Evolutionary conservation across 805 yeast genomes (phyloP).

Genomic region (Ogataea siamensis): DNA sequence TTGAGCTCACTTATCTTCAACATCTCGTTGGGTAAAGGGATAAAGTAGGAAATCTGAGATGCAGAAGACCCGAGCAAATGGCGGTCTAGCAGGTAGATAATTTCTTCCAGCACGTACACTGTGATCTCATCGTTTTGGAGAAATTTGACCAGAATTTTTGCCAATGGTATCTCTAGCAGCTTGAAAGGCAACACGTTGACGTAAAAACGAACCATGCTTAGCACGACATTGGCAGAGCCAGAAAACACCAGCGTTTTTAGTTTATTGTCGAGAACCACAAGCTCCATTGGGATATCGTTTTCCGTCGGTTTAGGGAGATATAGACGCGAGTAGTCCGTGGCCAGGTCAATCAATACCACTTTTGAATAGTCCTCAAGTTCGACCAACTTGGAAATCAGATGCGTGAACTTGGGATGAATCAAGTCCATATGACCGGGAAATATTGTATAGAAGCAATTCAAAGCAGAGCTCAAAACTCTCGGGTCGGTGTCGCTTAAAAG

Average conservation of each 20-base stretch:
- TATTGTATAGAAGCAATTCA: slow-evolving; percentile 53
- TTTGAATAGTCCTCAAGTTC: slow-evolving; percentile 77
- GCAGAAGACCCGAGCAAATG: slow-evolving; percentile 37
- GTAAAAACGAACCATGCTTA: slow-evolving; percentile 58
- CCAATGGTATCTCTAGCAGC: slow-evolving; percentile 48
- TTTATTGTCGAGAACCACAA: slow-evolving; percentile 50
- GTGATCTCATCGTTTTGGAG: slow-evolving; percentile 10
- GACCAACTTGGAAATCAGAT: slow-evolving; percentile 35
- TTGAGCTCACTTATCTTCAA: slow-evolving; percentile 47
- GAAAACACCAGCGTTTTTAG: slow-evolving; percentile 47
- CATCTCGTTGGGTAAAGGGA: slow-evolving; percentile 55
- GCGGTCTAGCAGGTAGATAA: slow-evolving; percentile 29
- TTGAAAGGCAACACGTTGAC: slow-evolving; percentile 57
- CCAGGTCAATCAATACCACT: slow-evolving; percentile 51
- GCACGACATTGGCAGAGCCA: slow-evolving; percentile 55
- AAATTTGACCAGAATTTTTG: slow-evolving; percentile 43
- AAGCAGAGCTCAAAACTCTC: slow-evolving; percentile 66
- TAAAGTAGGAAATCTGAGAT: slow-evolving; percentile 46
- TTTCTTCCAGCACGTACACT: slow-evolving; percentile 17
- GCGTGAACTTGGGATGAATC: slow-evolving; percentile 68
- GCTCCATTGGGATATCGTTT: slow-evolving; percentile 49
- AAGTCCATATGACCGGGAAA: slow-evolving; percentile 59
- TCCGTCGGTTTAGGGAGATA: slow-evolving; percentile 54
- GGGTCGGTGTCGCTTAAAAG: slow-evolving; percentile 66
- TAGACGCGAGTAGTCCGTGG: slow-evolving; percentile 63